Base-by-base conservation (phyloP, 495 filamentous ascomycete species). In the Xylaria acuta region DNA sequence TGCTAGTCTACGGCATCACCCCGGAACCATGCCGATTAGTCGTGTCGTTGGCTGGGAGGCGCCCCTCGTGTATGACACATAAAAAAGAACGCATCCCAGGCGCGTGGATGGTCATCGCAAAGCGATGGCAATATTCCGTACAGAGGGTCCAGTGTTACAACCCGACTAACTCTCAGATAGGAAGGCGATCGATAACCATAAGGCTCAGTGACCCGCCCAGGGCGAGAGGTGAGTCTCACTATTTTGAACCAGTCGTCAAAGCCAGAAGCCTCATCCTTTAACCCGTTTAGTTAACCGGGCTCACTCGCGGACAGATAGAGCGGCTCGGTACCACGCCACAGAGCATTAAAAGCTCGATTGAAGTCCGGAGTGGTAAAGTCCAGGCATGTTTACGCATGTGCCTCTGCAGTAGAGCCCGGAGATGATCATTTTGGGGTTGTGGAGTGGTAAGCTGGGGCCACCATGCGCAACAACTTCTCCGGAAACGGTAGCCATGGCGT, bases 141-240 rank as follows among this genome's bases (percentile, higher is more conserved):
- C 30, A 64, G 47, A 56, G 7, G 7, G 45, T 25, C 34, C 56
- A 56, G 47, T 32, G 41, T 53, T 64, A 34, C 47, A 53, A 45
- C 60, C 25, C 38, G 18, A 45, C 60, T 62, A 71, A 16, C 34
- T 64, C 69, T 70, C 36, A 62, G 34, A 71, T 64, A 64, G 69
- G 59, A 71, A 56, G 69, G 69, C 32, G 47, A 54, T 64, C 34
- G 25, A 45, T 56, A 45, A 32, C 63, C 59, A 43, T 64, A 59
- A 64, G 60, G 68, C 47, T 70, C 58, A 32, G 30, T 40, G 22
- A 25, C 56, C 36, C 59, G 51, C 38, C 34, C 5, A 40, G 34
- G 25, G 27, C 32, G 14, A 43, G 9, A 53, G 34, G 14, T 38
- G 54, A 49, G 7, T 25, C 18, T 38, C 30, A 38, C 41, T 40